These are phyloP conservation scores for Entonaema liquescens DNA, from an alignment of 495 filamentous ascomycete species.

Conservation along the genomic window DNA sequence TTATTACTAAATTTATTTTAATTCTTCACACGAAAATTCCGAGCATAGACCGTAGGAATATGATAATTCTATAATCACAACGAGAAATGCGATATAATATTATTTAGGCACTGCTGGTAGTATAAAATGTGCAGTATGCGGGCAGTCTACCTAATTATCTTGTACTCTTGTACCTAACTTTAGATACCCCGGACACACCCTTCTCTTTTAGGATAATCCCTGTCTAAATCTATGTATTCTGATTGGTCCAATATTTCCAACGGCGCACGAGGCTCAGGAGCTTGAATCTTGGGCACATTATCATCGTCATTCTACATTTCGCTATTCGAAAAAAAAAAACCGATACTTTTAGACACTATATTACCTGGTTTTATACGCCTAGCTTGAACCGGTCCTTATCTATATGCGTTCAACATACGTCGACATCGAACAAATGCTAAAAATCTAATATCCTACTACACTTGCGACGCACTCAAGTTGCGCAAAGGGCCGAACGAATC, in stretches of 20 bases:
- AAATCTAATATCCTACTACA: slow-evolving; percentile 19
- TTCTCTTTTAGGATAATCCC: slow-evolving; percentile 31
- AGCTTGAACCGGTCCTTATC: neutral
- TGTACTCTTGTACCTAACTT: slow-evolving; percentile 9
- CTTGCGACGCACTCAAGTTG: slow-evolving; percentile 24
- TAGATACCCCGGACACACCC: slow-evolving; percentile 20
- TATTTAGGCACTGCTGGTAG: too few species aligned
- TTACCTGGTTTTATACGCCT: neutral
- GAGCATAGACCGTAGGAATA: too few species aligned
- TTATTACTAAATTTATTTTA: too few species aligned
- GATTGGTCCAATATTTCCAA: slow-evolving; percentile 22
- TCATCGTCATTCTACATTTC: slow-evolving; percentile 33
- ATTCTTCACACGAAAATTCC: too few species aligned
- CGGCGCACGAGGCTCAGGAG: slow-evolving; percentile 43
- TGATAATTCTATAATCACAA: too few species aligned
- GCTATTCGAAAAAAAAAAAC: slow-evolving; percentile 7
- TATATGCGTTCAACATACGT: neutral
- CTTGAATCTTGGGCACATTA: slow-evolving; percentile 37
- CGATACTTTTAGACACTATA: slow-evolving; percentile 14
- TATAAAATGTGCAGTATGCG: too few species aligned
- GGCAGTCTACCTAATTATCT: too few species aligned
- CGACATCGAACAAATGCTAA: slow-evolving; percentile 11
- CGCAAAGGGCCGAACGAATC: slow-evolving; percentile 22
- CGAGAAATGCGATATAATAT: too few species aligned
- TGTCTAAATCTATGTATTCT: neutral